Evolutionary conservation across 2,329 filamentous ascomycete genomes (phyloP).

Genomic region (Botryotinia globosa): DNA sequence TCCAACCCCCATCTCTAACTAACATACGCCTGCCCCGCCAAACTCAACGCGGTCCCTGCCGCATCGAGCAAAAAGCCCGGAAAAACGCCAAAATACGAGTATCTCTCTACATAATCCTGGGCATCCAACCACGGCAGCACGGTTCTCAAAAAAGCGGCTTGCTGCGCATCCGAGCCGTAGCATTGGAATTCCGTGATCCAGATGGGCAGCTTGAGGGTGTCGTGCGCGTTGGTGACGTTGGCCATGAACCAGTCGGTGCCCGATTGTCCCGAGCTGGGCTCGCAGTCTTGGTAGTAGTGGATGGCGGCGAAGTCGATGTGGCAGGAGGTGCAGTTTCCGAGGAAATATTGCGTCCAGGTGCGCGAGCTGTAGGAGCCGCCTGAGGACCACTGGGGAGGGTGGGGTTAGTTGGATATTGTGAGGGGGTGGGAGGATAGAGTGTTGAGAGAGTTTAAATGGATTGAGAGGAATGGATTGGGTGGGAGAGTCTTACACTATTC

Average conservation of each 20-base stretch:
- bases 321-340: slow-evolving; percentile 42
- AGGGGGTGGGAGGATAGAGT: neutral
- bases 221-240: slow-evolving; percentile 42
- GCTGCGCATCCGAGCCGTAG: slow-evolving; percentile 36
- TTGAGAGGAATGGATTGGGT: neutral
- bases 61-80: slow-evolving; percentile 36
- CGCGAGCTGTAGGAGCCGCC: slow-evolving; percentile 41
- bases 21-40: slow-evolving; percentile 25
- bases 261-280: slow-evolving; percentile 32
- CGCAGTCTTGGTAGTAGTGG: slow-evolving; percentile 45
- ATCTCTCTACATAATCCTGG: slow-evolving; percentile 41
- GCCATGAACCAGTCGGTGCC: slow-evolving; percentile 42
- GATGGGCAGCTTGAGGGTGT: slow-evolving; percentile 39
- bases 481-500: slow-evolving; percentile 5
- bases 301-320: slow-evolving; percentile 45
- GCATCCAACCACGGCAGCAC: slow-evolving; percentile 46
- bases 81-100: slow-evolving; percentile 40
- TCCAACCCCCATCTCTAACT: neutral
- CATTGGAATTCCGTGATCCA: slow-evolving; percentile 46
- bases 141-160: slow-evolving; percentile 41
- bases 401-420: slow-evolving; percentile 31
- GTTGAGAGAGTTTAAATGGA: too few species aligned
- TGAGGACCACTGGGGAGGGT: slow-evolving; percentile 20
- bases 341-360: slow-evolving; percentile 44
- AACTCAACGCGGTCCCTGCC: slow-evolving; percentile 25